phyloP scores from a whole-genome alignment of 768 basidiomycete species.

The Pleurotus cornucopiae region DNA sequence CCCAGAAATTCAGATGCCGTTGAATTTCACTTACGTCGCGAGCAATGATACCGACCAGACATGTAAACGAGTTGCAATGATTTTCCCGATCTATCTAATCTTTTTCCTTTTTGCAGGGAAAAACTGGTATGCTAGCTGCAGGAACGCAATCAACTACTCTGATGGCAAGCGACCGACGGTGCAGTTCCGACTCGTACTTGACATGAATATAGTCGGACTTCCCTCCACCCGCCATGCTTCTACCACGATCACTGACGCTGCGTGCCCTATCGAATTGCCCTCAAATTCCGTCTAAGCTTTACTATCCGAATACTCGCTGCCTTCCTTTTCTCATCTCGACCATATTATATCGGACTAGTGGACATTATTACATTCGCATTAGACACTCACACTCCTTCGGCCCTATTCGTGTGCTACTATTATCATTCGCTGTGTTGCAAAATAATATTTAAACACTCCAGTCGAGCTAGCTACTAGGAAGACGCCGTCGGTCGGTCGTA shows the following conservation, averaged over 20 bases:
- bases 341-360: neutral
- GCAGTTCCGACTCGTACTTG: conserved; percentile 59
- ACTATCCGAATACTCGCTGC: neutral
- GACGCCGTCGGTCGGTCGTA: no score
- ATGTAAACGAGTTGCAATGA: conserved; percentile 39
- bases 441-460: no score
- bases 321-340: neutral
- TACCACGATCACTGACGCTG: conserved; percentile 53
- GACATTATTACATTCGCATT: neutral
- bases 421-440: no score
- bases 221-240: conserved; percentile 47
- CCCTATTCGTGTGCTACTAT: neutral
- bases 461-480: no score
- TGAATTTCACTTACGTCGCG: conserved; percentile 82
- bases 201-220: conserved; percentile 70
- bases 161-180: conserved; percentile 56
- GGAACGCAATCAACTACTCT: conserved; percentile 46
- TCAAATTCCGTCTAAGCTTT: conserved; percentile 40
- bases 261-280: conserved; percentile 69
- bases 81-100: neutral
- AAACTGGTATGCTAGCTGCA: conserved; percentile 77
- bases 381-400: neutral
- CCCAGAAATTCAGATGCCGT: conserved; percentile 63
- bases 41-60: conserved; percentile 79
- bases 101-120: conserved; percentile 39